These are phyloP conservation scores for Curvularia sp. DNA, from an alignment of 2,329 filamentous ascomycete genomes.

Conservation along the genomic window DNA sequence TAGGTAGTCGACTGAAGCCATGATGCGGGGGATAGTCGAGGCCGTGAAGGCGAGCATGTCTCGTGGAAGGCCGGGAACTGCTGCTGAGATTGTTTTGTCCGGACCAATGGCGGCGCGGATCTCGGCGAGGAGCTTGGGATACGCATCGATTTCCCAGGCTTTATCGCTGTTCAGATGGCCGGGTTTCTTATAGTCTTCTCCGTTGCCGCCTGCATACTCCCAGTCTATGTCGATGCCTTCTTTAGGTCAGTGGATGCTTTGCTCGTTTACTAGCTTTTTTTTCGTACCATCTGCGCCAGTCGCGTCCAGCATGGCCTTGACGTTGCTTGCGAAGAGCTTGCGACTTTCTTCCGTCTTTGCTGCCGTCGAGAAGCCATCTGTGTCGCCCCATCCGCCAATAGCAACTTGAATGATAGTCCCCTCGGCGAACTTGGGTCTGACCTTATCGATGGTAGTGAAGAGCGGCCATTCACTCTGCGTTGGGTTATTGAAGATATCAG, in stretches of 20 bases:
- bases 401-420: slow-evolving; percentile 61
- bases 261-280: slow-evolving; percentile 2
- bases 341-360: slow-evolving; percentile 61
- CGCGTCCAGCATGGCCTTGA: slow-evolving; percentile 66
- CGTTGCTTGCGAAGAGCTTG: slow-evolving; percentile 66
- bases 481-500: slow-evolving; percentile 38
- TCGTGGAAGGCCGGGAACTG: slow-evolving; percentile 67
- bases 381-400: slow-evolving; percentile 78
- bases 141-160: slow-evolving; percentile 66
- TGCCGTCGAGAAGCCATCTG: slow-evolving; percentile 66
- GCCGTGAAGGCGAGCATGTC: slow-evolving; percentile 73
- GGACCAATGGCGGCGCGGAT: slow-evolving; percentile 66
- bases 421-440: slow-evolving; percentile 54
- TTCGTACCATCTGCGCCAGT: slow-evolving; percentile 69
- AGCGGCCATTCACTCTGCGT: slow-evolving; percentile 33
- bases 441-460: slow-evolving; percentile 37
- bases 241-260: neutral
- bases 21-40: slow-evolving; percentile 64
- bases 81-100: slow-evolving; percentile 68
- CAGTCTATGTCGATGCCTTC: slow-evolving; percentile 67
- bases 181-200: slow-evolving; percentile 68
- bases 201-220: slow-evolving; percentile 71
- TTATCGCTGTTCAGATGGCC: slow-evolving; percentile 65
- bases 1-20: slow-evolving; percentile 68
- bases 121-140: slow-evolving; percentile 67